Evolutionary conservation across 768 basidiomycete genomes (phyloP).

Genomic region (Russula olivacea): DNA sequence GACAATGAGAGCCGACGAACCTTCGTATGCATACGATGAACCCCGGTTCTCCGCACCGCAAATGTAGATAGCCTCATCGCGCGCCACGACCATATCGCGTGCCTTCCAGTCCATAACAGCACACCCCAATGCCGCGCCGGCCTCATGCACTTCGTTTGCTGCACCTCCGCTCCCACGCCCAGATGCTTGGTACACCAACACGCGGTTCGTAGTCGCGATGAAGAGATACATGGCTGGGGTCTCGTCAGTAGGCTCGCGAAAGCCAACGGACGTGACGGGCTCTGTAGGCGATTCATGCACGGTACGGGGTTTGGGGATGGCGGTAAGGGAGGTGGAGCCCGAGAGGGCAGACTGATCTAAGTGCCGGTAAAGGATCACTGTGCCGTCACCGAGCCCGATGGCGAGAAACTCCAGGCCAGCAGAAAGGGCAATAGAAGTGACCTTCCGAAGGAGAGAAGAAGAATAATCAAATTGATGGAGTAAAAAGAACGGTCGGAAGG

Average conservation of each 20-base stretch:
- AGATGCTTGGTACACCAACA: conserved; percentile 68
- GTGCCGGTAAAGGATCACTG: conserved; percentile 86
- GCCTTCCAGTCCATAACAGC: conserved; percentile 70
- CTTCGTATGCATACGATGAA: conserved; percentile 88
- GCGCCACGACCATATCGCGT: conserved; percentile 75
- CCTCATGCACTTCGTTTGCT: conserved; percentile 73
- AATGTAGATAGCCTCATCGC: conserved; percentile 88
- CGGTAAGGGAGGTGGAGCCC: conserved; percentile 52
- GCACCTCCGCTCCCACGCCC: conserved; percentile 63
- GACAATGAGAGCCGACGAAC: conserved; percentile 34
- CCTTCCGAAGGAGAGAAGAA: conserved; percentile 32
- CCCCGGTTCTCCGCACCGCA: conserved; percentile 79
- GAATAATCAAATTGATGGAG: neutral
- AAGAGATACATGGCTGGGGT: conserved; percentile 52
- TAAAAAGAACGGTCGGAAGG: neutral
- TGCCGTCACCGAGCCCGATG: conserved; percentile 92
- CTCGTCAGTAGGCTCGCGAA: conserved; percentile 53
- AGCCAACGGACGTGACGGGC: conserved; percentile 90
- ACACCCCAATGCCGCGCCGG: conserved; percentile 80
- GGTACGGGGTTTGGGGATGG: conserved; percentile 79
- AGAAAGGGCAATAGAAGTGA: conserved; percentile 68
- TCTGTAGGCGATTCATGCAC: conserved; percentile 82
- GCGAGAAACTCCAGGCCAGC: conserved; percentile 76
- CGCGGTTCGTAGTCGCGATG: conserved; percentile 82
- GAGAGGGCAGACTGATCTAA: conserved; percentile 84